Evolutionary conservation across 2,329 filamentous ascomycete species (phyloP), one percentile per base, ranked within the genome.

Genomic region (Pseudogymnoascus sp.): DNA sequence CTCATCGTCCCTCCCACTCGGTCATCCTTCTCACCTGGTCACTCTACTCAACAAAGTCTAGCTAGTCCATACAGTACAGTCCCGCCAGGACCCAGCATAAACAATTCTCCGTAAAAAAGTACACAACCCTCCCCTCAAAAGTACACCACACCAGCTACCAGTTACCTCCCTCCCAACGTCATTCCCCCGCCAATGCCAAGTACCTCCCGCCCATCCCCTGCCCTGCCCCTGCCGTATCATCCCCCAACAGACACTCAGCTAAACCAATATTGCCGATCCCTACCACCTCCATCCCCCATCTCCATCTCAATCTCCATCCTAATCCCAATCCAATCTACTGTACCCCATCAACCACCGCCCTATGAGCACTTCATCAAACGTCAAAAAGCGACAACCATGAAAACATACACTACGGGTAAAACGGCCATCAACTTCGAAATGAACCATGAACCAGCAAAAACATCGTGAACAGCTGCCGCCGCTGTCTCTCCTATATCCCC

Each of bases 141-240:
- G 26, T 26, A 26, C 26, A 26, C 26, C 26, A 26, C 21, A 14
- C 21, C 12, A 12, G 2, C 21, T 5, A 16, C 41, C 1, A 19
- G 19, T 19, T 49, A 49, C 43, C 23, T 49, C 6, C 21, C n/a
- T 31, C 23, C 23, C 26, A 31, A 16, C 26, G 26, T 31, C 26
- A 52, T 52, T 52, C 45, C 45, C 45, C 45, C 45, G 45, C 45
- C 45, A 16, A 52, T 52, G 45, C 45, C 45, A 52, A 52, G 45
- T 52, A 52, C 26, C 45, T 7, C 21, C 21, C 14, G 23, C 12
- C 23, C 11, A 12, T 23, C 12, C 2, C 5, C n/a, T 19, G 2
- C 19, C 19, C 19, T 19, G 19, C 19, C 19, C 19, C 19, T 2
- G 19, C 19, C 19, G 19, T 19, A 19, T 19, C 19, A 19, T 19